Percentiles rank a stretch among this genome's conserved stretches.
Conservation (phyloP, 768 basidiomycete genomes). For the Russula lepida region DNA sequence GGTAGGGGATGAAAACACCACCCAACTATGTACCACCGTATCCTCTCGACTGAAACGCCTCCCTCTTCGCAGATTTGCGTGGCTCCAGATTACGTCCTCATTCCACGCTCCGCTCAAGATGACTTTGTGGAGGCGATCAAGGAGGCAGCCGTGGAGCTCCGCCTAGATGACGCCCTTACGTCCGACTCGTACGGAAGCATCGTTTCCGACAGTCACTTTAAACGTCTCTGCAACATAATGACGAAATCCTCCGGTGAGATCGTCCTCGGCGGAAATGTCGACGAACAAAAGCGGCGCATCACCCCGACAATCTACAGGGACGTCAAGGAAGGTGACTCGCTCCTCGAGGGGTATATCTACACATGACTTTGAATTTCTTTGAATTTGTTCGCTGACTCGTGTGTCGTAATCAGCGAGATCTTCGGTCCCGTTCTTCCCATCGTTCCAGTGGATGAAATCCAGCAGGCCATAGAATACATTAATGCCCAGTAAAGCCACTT, state of each 20-base stretch:
- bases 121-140: conserved; percentile 40
- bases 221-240: conserved; percentile 45
- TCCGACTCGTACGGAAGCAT: conserved; percentile 42
- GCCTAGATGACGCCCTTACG: conserved; percentile 42
- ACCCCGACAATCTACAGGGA: conserved; percentile 54
- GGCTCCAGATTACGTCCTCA: conserved; percentile 39
- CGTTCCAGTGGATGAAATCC: conserved; percentile 44
- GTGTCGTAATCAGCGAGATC: conserved; percentile 42
- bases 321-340: conserved; percentile 44
- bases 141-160: conserved; percentile 40
- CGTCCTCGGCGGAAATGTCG: conserved; percentile 43
- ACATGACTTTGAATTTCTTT: neutral
- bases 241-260: conserved; percentile 47
- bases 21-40: neutral
- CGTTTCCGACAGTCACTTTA: conserved; percentile 45
- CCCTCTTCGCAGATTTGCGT: conserved; percentile 31
- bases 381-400: neutral
- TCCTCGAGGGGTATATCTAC: conserved; percentile 48
- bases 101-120: conserved; percentile 36
- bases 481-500: conserved; percentile 36
- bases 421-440: conserved; percentile 69
- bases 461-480: conserved; percentile 49
- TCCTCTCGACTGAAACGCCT: neutral
- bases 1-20: conserved; percentile 26
- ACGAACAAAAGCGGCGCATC: conserved; percentile 36